Evolutionary conservation across 164 flowering plant species (phyloP).

Genomic region (Vitis rupestris): DNA sequence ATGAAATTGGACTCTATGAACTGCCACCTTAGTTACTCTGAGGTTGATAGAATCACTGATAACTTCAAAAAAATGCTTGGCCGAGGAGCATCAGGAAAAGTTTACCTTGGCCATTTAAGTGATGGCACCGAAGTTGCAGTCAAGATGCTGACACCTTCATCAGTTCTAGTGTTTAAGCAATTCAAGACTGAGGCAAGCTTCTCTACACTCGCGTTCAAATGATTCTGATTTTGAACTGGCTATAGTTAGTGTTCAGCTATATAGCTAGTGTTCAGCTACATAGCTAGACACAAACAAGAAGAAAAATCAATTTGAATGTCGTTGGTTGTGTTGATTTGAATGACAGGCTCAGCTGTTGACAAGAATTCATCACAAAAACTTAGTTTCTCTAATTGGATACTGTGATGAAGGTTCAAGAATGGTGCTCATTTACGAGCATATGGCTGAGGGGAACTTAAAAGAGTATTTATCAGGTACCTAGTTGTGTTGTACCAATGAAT

Average conservation of each 20-base stretch:
- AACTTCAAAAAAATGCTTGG: slow-evolving; percentile 37
- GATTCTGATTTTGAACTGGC: not conserved
- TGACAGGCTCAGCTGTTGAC: slow-evolving; percentile 30
- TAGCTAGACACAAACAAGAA: no score
- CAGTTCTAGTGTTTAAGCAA: slow-evolving; percentile 20
- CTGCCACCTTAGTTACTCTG: slow-evolving; percentile 30
- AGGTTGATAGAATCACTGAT: slow-evolving; percentile 34
- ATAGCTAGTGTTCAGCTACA: no score
- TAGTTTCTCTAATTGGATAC: slow-evolving; percentile 30
- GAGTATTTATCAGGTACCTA: slow-evolving; percentile 27
- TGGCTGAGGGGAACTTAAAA: slow-evolving; percentile 35
- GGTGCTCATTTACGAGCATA: slow-evolving; percentile 37
- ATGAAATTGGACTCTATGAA: slow-evolving; percentile 9
- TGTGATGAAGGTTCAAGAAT: slow-evolving; percentile 23
- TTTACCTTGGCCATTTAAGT: slow-evolving; percentile 32
- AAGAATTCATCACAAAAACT: slow-evolving; percentile 29
- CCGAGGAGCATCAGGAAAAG: slow-evolving; percentile 49
- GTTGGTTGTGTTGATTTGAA: slow-evolving; percentile 1
- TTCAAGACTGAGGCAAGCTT: slow-evolving; percentile 25
- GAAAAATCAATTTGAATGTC: no score
- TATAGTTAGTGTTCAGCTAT: no score
- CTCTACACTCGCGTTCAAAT: no score
- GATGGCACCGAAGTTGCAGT: slow-evolving; percentile 34
- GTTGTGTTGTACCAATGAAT: no score
- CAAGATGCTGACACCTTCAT: slow-evolving; percentile 24